Conservation (phyloP, 1,139 yeast species). For the Scheffersomyces insectosa region DNA sequence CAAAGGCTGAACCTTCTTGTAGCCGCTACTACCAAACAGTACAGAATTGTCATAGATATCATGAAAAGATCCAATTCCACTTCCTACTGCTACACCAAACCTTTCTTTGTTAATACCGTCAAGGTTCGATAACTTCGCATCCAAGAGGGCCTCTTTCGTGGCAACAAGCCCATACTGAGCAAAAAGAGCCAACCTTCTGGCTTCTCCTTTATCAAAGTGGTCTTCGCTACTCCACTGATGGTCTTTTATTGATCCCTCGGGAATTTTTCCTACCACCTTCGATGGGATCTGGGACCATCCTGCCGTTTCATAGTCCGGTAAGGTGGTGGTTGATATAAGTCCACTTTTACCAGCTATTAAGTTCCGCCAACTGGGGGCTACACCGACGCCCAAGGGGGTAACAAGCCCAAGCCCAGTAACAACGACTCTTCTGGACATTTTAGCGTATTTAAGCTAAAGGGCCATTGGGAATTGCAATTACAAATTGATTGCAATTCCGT, state of each 20-base stretch:
- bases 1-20: constrained; percentile 76
- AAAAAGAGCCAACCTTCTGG: constrained; percentile 67
- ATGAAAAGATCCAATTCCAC: constrained; percentile 88
- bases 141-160: constrained; percentile 71
- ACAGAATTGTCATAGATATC: constrained; percentile 67
- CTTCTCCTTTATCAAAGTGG: constrained; percentile 45
- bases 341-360: constrained; percentile 57
- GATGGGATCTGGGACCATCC: constrained; percentile 66
- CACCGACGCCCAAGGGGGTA: constrained; percentile 83
- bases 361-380: constrained; percentile 51
- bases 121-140: constrained; percentile 43
- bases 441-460: neutral
- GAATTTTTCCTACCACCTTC: constrained; percentile 74
- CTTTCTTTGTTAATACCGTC: constrained; percentile 1
- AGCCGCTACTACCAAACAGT: constrained; percentile 53
- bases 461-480: too few relatives aligned
- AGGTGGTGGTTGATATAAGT: constrained; percentile 50
- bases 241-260: constrained; percentile 49
- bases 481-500: too few relatives aligned
- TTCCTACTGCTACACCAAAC: constrained; percentile 82
- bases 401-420: constrained; percentile 89
- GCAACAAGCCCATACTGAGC: constrained; percentile 82
- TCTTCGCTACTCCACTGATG: constrained; percentile 54
- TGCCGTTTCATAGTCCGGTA: constrained; percentile 45
- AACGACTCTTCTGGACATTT: constrained; percentile 58